These are phyloP conservation scores for Bassia scoparia DNA, from an alignment of 148 eudicot species.

Conservation along the genomic window DNA sequence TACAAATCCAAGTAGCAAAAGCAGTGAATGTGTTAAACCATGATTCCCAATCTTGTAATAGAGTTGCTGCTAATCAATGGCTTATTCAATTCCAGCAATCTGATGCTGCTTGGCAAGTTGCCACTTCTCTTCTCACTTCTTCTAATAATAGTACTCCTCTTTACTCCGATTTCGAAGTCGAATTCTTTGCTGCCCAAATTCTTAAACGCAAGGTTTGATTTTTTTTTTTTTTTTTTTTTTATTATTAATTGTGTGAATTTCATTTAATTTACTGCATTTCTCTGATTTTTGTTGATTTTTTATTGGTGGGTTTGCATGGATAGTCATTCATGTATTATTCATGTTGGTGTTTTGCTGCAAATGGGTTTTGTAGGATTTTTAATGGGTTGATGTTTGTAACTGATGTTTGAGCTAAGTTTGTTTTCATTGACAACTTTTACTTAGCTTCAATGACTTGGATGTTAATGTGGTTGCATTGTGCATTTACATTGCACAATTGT, in stretches of 20 bases:
- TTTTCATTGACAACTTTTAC: background rate
- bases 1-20: slow-evolving; percentile 70
- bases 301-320: background rate
- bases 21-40: slow-evolving; percentile 86
- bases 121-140: slow-evolving; percentile 67
- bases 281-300: background rate
- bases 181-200: slow-evolving; percentile 96
- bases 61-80: slow-evolving; percentile 95
- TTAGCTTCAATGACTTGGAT: background rate
- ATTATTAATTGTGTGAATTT: background rate
- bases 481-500: no score
- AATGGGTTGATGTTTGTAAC: background rate
- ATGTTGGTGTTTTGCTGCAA: background rate
- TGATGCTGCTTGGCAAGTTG: slow-evolving; percentile 80
- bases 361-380: slow-evolving; percentile 2
- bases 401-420: background rate
- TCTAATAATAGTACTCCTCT: slow-evolving; percentile 27
- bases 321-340: no score
- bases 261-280: background rate
- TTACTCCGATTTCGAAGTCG: slow-evolving; percentile 55
- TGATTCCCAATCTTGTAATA: slow-evolving; percentile 73
- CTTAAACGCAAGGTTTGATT: slow-evolving; percentile 79
- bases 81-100: slow-evolving; percentile 87
- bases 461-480: slow-evolving; percentile 7
- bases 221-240: background rate